A percentile compares a stretch with the other conserved stretches of the same genome.
phyloP scores from a whole-genome alignment of 2,329 filamentous ascomycete species.

The Chaetoscypha palmicola region DNA sequence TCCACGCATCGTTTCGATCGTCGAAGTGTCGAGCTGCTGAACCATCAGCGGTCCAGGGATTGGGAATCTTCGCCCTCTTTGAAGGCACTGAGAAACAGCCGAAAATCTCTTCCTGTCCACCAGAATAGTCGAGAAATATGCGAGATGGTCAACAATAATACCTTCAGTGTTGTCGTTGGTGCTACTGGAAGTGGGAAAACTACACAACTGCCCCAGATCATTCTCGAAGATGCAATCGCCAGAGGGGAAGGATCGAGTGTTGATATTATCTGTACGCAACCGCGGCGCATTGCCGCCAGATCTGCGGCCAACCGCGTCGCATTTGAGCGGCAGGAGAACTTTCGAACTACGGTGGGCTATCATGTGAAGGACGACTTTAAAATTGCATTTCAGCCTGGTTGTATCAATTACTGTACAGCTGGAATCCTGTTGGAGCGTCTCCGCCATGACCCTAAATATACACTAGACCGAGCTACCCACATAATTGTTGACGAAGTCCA shows the following conservation, averaged over 20 bases:
- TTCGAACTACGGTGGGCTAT: slow-evolving; percentile 85
- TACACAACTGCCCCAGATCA: slow-evolving; percentile 91
- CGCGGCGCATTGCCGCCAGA: slow-evolving; percentile 84
- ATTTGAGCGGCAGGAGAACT: slow-evolving; percentile 71
- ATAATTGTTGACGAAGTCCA: slow-evolving; percentile 94
- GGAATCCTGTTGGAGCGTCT: slow-evolving; percentile 81
- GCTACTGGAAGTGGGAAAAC: slow-evolving; percentile 95
- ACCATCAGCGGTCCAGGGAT: no score
- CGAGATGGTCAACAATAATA: slow-evolving; percentile 67
- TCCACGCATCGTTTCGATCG: no score
- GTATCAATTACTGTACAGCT: slow-evolving; percentile 88
- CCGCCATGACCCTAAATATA: slow-evolving; percentile 70
- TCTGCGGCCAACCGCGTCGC: slow-evolving; percentile 88
- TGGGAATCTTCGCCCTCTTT: no score
- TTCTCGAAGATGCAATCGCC: slow-evolving; percentile 80
- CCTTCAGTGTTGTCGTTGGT: slow-evolving; percentile 90
- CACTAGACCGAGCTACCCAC: slow-evolving; percentile 82
- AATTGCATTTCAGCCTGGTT: slow-evolving; percentile 53
- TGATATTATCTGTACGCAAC: slow-evolving; percentile 92
- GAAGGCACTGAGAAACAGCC: no score
- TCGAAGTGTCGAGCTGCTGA: no score
- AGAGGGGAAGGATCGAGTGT: slow-evolving; percentile 63
- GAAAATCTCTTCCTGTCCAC: slow-evolving; percentile 62
- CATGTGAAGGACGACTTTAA: slow-evolving; percentile 80
- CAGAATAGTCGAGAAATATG: slow-evolving; percentile 79